Conservation (phyloP, 148 eudicot species). For the Spergularia marina region DNA sequence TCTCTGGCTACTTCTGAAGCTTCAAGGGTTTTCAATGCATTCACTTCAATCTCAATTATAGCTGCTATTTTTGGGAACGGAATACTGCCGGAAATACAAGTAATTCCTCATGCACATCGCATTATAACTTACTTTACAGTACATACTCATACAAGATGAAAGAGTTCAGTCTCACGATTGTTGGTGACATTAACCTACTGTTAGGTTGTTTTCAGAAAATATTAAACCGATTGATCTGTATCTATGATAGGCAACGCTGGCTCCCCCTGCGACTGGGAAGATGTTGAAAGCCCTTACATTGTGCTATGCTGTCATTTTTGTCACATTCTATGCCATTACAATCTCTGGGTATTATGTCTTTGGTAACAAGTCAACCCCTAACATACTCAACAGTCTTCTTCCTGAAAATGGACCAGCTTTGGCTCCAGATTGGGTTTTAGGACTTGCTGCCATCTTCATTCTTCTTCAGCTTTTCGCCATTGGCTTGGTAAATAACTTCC, state of each 20-base stretch:
- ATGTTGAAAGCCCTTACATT: conserved; percentile 83
- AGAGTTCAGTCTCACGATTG: neutral
- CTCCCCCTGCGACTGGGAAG: conserved; percentile 95
- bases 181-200: neutral
- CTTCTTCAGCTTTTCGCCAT: conserved; percentile 98
- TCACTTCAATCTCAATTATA: conserved; percentile 89
- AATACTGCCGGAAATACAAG: conserved; percentile 95
- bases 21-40: conserved; percentile 60
- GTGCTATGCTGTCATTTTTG: conserved; percentile 74
- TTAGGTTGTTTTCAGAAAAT: neutral
- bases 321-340: conserved; percentile 87
- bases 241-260: conserved; percentile 73
- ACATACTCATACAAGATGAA: neutral
- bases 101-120: conserved; percentile 22
- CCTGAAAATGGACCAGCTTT: conserved; percentile 74
- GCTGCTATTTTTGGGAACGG: conserved; percentile 96
- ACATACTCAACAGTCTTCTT: conserved; percentile 73
- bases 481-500: conserved; percentile 58
- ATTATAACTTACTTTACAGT: neutral
- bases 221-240: neutral
- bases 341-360: conserved; percentile 81
- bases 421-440: conserved; percentile 76
- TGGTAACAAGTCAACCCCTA: conserved; percentile 72
- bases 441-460: conserved; percentile 61
- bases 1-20: conserved; percentile 52